These are phyloP conservation scores for Epichloe sibirici DNA, from an alignment of 2,329 filamentous ascomycete species.

Conservation along the genomic window DNA sequence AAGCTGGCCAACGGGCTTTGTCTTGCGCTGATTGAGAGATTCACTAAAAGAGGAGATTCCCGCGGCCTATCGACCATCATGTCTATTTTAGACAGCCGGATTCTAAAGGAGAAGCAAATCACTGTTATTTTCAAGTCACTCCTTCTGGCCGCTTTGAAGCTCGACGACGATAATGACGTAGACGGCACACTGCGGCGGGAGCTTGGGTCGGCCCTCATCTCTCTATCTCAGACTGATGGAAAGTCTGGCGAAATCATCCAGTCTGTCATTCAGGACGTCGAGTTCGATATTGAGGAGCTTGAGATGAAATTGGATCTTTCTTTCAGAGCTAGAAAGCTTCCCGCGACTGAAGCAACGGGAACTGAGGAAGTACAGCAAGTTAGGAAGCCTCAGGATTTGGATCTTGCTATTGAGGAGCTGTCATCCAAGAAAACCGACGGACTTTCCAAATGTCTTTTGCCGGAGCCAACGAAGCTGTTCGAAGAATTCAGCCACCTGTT, in stretches of 20 bases:
- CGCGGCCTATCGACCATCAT: slow-evolving; percentile 47
- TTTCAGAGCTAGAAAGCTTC: slow-evolving; percentile 44
- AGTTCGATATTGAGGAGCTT: slow-evolving; percentile 61
- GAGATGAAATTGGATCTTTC: slow-evolving; percentile 64
- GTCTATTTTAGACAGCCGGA: slow-evolving; percentile 44
- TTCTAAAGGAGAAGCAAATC: slow-evolving; percentile 51
- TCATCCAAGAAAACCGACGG: slow-evolving; percentile 21
- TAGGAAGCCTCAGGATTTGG: slow-evolving; percentile 25
- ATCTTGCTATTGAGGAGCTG: slow-evolving; percentile 26
- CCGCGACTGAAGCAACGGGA: slow-evolving; percentile 36
- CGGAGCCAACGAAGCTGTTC: slow-evolving; percentile 39
- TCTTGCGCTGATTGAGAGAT: slow-evolving; percentile 48
- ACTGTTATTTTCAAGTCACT: slow-evolving; percentile 55
- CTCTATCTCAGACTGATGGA: slow-evolving; percentile 47
- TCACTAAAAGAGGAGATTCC: slow-evolving; percentile 47
- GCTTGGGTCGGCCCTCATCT: slow-evolving; percentile 54
- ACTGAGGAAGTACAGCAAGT: slow-evolving; percentile 16
- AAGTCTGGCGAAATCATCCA: slow-evolving; percentile 52
- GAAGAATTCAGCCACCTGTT: slow-evolving; percentile 47
- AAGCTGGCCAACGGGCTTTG: slow-evolving; percentile 63
- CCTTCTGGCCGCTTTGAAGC: slow-evolving; percentile 45
- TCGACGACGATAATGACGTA: slow-evolving; percentile 41
- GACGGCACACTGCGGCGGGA: slow-evolving; percentile 47
- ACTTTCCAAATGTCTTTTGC: slow-evolving; percentile 40
- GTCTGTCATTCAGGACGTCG: slow-evolving; percentile 51